These are phyloP conservation scores for Colletotrichum limetticola DNA, from an alignment of 2,329 filamentous ascomycete genomes.

Conservation along the genomic window DNA sequence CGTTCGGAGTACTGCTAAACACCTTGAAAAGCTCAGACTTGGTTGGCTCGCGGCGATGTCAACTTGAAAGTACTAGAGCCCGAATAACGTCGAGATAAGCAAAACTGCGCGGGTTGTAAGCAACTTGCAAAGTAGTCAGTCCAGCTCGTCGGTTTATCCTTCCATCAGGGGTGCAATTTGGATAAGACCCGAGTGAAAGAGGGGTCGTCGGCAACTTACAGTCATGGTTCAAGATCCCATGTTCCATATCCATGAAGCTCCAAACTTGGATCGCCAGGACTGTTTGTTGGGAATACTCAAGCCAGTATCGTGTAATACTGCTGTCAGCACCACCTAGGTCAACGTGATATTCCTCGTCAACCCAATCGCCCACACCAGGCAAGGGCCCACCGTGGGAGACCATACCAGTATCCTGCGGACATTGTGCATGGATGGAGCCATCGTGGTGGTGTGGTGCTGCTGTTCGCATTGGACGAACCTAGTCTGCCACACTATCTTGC, in stretches of 20 bases:
- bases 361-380: not conserved
- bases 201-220: not conserved
- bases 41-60: not conserved
- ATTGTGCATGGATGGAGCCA: not conserved
- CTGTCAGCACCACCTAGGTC: not conserved
- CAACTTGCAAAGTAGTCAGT: not conserved
- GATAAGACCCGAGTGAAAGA: not conserved
- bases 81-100: not conserved
- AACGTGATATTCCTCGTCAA: not conserved
- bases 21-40: not conserved
- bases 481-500: slow-evolving; percentile 9
- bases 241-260: not conserved
- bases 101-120: not conserved
- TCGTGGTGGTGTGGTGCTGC: not conserved
- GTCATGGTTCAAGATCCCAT: not conserved
- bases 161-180: not conserved
- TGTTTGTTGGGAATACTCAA: not conserved
- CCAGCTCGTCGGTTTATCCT: not conserved
- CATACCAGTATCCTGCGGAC: not conserved
- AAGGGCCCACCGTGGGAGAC: not conserved
- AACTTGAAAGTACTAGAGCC: not conserved
- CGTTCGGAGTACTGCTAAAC: not conserved
- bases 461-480: slow-evolving; percentile 27
- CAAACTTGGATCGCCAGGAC: not conserved
- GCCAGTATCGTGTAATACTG: not conserved